Evolutionary conservation across 2,329 filamentous ascomycete genomes (phyloP).

Genomic region (Alternaria sp.): DNA sequence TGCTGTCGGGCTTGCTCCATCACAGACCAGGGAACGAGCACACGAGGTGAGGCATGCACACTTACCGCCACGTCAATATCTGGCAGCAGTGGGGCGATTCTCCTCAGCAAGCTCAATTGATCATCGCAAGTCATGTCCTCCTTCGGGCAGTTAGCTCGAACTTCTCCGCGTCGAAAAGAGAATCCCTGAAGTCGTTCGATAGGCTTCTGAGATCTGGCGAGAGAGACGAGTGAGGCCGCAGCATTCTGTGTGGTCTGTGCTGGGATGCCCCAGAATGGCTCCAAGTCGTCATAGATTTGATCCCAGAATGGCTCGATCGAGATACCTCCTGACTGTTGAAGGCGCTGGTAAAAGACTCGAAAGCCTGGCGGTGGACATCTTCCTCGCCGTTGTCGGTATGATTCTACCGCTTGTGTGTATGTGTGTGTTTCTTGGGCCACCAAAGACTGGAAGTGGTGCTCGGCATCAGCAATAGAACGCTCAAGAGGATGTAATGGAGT

Average conservation of each 20-base stretch:
- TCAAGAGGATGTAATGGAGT: not conserved
- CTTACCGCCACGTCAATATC: not conserved
- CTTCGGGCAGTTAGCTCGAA: not conserved
- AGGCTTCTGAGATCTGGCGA: not conserved
- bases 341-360: not conserved
- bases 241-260: not conserved
- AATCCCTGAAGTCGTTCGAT: not conserved
- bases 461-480: not conserved
- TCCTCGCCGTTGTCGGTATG: not conserved
- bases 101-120: not conserved
- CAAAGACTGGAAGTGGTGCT: not conserved
- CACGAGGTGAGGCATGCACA: constrained; percentile 3
- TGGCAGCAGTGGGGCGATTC: not conserved
- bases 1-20: constrained; percentile 1
- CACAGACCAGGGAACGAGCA: not conserved
- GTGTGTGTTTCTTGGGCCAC: not conserved
- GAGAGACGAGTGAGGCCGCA: not conserved
- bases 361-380: not conserved
- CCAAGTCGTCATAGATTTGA: not conserved
- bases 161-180: not conserved
- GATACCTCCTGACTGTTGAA: not conserved
- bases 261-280: not conserved
- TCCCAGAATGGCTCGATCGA: constrained; percentile 2
- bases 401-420: not conserved
- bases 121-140: not conserved